Conservation (phyloP, 108 stramenopile genomes). For the Mayamaea pseudoterrestris region DNA sequence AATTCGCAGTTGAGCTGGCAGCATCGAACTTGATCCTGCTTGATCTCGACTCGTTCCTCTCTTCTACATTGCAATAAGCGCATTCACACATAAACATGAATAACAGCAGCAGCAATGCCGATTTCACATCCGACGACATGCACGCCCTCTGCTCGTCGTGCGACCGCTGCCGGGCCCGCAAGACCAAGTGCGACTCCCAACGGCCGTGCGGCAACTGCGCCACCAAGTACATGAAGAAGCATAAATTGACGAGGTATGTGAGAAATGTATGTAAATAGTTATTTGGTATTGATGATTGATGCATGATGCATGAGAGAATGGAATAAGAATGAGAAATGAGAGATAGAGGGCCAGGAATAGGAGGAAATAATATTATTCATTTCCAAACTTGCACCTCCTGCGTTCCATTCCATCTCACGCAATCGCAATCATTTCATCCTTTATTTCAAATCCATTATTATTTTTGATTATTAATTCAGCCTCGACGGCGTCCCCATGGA, state of each 20-base stretch:
- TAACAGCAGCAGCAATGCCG: too few relatives aligned
- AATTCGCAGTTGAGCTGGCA: too few relatives aligned
- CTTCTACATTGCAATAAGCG: too few relatives aligned
- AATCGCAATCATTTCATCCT: neutral
- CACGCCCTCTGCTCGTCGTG: slow-evolving; percentile 71
- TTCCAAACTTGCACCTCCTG: too few relatives aligned
- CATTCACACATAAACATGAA: too few relatives aligned
- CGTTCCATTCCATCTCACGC: too few relatives aligned
- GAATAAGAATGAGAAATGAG: too few relatives aligned
- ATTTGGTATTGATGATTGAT: slow-evolving; percentile 1
- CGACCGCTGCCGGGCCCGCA: slow-evolving; percentile 70
- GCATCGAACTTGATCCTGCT: too few relatives aligned
- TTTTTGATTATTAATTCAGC: slow-evolving; percentile 8
- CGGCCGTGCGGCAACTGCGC: slow-evolving; percentile 69
- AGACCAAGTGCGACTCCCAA: slow-evolving; percentile 70
- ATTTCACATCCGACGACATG: too few relatives aligned
- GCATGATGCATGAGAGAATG: neutral
- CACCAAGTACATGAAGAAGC: slow-evolving; percentile 61
- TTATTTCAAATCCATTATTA: neutral
- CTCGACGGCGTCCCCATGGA: slow-evolving; percentile 35
- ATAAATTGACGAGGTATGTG: slow-evolving; percentile 51
- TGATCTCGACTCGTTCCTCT: too few relatives aligned
- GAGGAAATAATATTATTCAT: too few relatives aligned
- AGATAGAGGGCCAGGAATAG: too few relatives aligned
- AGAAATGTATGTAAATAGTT: neutral